A percentile compares a stretch with the other conserved stretches of the same genome.
Evolutionary conservation across 1,284 basidiomycete genomes (phyloP).

Genomic region (Irpex lacteus): DNA sequence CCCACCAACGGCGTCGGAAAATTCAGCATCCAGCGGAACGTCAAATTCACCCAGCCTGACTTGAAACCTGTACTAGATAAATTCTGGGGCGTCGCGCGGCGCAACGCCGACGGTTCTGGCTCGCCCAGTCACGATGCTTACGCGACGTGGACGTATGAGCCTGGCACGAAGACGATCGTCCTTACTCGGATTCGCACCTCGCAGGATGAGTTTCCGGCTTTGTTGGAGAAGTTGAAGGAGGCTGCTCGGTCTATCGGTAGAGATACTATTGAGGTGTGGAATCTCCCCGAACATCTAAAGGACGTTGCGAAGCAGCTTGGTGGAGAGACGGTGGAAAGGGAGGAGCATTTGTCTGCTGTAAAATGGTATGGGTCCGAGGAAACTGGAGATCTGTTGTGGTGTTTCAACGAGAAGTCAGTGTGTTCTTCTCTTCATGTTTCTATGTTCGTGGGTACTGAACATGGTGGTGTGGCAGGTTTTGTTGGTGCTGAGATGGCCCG

Average conservation of each 20-base stretch:
- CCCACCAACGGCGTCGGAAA: slow-evolving; percentile 44
- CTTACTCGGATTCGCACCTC: slow-evolving; percentile 48
- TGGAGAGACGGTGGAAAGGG: slow-evolving; percentile 37
- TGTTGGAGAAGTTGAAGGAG: slow-evolving; percentile 38
- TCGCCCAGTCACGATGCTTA: slow-evolving; percentile 26
- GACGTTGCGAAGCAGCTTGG: slow-evolving; percentile 32
- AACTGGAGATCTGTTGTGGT: slow-evolving; percentile 43
- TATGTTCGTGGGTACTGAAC: neutral
- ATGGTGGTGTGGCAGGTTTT: slow-evolving; percentile 1
- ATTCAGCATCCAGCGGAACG: slow-evolving; percentile 33
- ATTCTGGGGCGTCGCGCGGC: slow-evolving; percentile 37
- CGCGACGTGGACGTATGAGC: slow-evolving; percentile 55
- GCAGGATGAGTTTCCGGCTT: slow-evolving; percentile 32
- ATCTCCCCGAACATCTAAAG: slow-evolving; percentile 38
- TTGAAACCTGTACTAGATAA: slow-evolving; percentile 15
- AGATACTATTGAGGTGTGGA: slow-evolving; percentile 54
- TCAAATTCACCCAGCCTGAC: slow-evolving; percentile 15
- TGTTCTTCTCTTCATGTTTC: slow-evolving; percentile 1
- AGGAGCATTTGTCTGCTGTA: slow-evolving; percentile 49
- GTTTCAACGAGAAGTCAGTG: slow-evolving; percentile 45
- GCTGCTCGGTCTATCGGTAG: slow-evolving; percentile 39
- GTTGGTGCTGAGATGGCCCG: slow-evolving; percentile 5
- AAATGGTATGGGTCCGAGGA: slow-evolving; percentile 54
- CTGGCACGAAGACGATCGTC: slow-evolving; percentile 38
- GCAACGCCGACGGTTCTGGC: slow-evolving; percentile 6